Percentiles rank a stretch among this genome's conserved stretches.
Evolutionary conservation across 805 yeast species (phyloP).

Genomic region (Tetrapisispora namnaoensis): DNA sequence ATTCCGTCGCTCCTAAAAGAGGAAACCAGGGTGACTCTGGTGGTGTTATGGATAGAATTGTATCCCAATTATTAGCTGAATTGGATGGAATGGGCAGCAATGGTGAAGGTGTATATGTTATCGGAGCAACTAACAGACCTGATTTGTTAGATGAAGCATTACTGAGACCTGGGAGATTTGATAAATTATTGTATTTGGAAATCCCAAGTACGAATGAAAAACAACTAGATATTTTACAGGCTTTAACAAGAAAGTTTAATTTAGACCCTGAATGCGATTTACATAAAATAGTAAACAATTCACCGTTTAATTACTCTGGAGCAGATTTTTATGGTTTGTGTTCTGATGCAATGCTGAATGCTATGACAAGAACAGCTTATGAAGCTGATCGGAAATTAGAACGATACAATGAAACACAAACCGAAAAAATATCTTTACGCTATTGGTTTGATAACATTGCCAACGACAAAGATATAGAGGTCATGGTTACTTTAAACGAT

Average conservation of each 20-base stretch:
- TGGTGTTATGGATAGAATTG: constrained; percentile 98
- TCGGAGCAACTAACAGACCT: constrained; percentile 98
- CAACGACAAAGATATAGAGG: constrained; percentile 52
- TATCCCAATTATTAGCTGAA: constrained; percentile 89
- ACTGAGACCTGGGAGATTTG: constrained; percentile 89
- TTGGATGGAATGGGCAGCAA: constrained; percentile 88
- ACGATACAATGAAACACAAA: constrained; percentile 37
- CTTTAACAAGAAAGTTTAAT: constrained; percentile 75
- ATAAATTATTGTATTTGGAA: constrained; percentile 88
- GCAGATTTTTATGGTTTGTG: constrained; percentile 97
- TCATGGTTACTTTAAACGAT: constrained; percentile 59
- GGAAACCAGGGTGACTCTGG: constrained; percentile 99
- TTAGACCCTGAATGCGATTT: constrained; percentile 54
- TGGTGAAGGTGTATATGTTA: constrained; percentile 86
- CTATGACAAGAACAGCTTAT: constrained; percentile 84
- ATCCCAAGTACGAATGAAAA: constrained; percentile 85
- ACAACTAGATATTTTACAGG: constrained; percentile 76
- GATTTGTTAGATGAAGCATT: constrained; percentile 91
- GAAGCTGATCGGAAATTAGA: constrained; percentile 60
- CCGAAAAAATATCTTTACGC: constrained; percentile 48
- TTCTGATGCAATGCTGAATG: constrained; percentile 91
- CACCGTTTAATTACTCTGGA: constrained; percentile 91
- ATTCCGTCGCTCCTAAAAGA: constrained; percentile 96
- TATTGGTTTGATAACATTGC: constrained; percentile 90
- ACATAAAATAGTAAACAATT: constrained; percentile 46